Base-by-base conservation (phyloP, 169 alveolate genomes). In the Babesia ovata region DNA sequence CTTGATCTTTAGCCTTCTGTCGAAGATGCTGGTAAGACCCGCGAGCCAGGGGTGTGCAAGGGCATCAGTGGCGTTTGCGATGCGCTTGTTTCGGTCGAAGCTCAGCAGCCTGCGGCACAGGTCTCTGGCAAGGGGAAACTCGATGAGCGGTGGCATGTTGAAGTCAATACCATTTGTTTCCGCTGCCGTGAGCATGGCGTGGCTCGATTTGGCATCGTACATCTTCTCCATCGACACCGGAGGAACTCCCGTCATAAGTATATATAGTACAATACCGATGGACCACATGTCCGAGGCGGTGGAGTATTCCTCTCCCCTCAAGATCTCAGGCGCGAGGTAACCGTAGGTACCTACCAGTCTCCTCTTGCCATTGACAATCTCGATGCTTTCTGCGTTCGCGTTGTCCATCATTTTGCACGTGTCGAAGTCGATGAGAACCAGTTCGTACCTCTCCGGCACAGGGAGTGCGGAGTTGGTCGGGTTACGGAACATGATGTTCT, bases 281-380 rank as follows among this genome's bases (percentile, higher is more conserved):
- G 95, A 86, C 98, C 98, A 94, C 85, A 94, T 74, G 74, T 94
- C 98, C 9, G 96, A 92, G 44, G 93, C 92, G 29, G 92, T 56
- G 17, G 97, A 72, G 70, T 92, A 92, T 36, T 92, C 95, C 69
- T 91, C 93, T 28, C 94, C 94, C 70, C 90, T 86, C 50, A 92
- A 73, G 48, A 92, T 91, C 82, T 92, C 95, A 8, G 95, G 95
- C 6, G 95, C 95, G 29, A 92, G 72, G 63, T 92, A 92, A 36
- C 94, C 94, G 61, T 91, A 91, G 72, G 95, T 92, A 16, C 95
- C 95, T 24, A 91, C 94, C 26, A 92, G 84, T 42, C 95, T 81
- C 48, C 94, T 60, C 79, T 91, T 92, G 54, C 91, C 91, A 21
- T 85, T 88, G 33, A 89, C 92, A 28, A 73, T 65, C 46, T 86